Base-by-base conservation (phyloP, 805 yeast genomes). In the Lipomyces mesembrius region DNA sequence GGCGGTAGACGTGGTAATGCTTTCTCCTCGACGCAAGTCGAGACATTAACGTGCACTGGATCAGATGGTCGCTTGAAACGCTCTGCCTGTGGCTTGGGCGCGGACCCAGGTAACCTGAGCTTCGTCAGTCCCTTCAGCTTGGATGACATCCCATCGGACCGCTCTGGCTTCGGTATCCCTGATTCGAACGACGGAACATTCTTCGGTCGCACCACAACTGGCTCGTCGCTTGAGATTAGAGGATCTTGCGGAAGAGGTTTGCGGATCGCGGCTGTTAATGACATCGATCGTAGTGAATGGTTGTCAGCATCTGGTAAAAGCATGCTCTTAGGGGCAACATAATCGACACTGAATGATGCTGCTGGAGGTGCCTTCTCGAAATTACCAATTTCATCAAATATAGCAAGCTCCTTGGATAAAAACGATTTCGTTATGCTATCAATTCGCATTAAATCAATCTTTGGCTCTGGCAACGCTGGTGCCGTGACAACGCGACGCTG, bases 301-400 rank as follows among this genome's bases (percentile, higher is more conserved):
- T 27, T 22, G 14, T 37, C 29, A 5, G 37, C 39, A 6, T 9
- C 52, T n/a, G 9, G 22, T 17, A 52, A 22, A 27, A 20, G 25
- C 22, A 20, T 56, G 43, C 25, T 60, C 20, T 29, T 14, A 1
- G 37, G 37, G n/a, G 25, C 56, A 8, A 34, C 60, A 17, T 49
- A 20, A 12, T 49, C 49, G 49, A 27, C 49, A 34, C 35, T 35
- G n/a, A 56, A 32, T 12, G 39, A 43, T 12, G 43, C 8, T 25
- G 58, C 5, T 6, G 52, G 58, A 12, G 53, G 29, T 8, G n/a
- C 66, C 20, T 43, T 25, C 34, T 63, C 62, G 27, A 63, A 59
- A 29, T 63, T 59, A 11, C 66, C 66, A 32, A 63, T 59, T n/a
- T 57, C 43, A 56, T 63, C 66, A 37, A 63, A 46, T 37, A 59